Percentiles rank a stretch among this genome's conserved stretches.
Conservation (phyloP, 2,329 filamentous ascomycete species). For the Cyphellophora europaea region DNA sequence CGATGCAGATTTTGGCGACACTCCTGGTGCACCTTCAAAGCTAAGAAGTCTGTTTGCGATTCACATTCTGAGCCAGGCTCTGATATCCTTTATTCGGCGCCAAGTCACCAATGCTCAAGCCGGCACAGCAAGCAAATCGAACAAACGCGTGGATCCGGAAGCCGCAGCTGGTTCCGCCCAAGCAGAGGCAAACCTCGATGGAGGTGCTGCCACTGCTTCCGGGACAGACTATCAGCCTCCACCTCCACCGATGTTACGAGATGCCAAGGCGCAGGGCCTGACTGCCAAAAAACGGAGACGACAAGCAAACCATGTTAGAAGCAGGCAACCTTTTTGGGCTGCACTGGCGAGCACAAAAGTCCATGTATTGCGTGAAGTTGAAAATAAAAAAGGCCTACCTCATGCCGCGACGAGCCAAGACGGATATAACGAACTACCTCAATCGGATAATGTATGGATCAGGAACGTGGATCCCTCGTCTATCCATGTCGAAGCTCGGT, state of each 20-base stretch:
- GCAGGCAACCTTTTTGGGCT: conserved; percentile 87
- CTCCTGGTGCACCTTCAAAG: conserved; percentile 30
- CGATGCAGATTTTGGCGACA: conserved; percentile 29
- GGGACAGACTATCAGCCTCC: conserved; percentile 36
- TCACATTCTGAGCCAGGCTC: conserved; percentile 39
- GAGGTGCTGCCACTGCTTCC: conserved; percentile 27
- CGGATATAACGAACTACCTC: conserved; percentile 21
- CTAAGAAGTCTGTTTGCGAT: conserved; percentile 38
- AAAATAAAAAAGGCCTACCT: conserved; percentile 53
- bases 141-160: conserved; percentile 36
- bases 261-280: conserved; percentile 49
- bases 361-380: conserved; percentile 85
- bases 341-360: conserved; percentile 94
- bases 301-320: conserved; percentile 82
- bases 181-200: conserved; percentile 33
- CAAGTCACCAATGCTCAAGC: conserved; percentile 36
- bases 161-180: conserved; percentile 33
- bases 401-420: conserved; percentile 11
- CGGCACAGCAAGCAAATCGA: conserved; percentile 28
- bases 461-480: conserved; percentile 36
- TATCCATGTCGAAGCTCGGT: conserved; percentile 36
- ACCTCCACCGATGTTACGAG: conserved; percentile 42
- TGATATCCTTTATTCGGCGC: conserved; percentile 37
- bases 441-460: conserved; percentile 37
- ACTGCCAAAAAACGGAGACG: conserved; percentile 74